Evolutionary conservation across 495 filamentous ascomycete species (phyloP), one percentile per base, ranked within the genome.

Genomic region (Letharia columbiana): DNA sequence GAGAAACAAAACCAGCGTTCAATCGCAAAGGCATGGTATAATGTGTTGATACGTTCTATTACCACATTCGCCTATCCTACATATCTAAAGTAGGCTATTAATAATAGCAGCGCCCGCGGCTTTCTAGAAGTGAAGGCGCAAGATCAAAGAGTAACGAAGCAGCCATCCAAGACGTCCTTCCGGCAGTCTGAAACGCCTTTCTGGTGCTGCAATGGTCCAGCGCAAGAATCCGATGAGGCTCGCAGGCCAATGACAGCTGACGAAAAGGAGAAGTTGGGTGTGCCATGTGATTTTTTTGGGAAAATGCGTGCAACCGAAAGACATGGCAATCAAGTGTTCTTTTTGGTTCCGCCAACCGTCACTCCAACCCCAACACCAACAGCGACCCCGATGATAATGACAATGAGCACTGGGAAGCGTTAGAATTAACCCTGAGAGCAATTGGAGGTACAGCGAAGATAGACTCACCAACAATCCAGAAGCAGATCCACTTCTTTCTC

Each of bases 401-500:
- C 77, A 79, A 68, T 47, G 41, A 68, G 61, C 13, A 72, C 68
- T 59, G 58, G 61, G 63, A 64, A 70, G 15, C 39, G 10, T 61
- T 23, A 65, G 13, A 15, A 6, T 10, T 20, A 54, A n/a, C 42
- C 28, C 49, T 47, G 10, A 12, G 45, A 42, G 58, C 8, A 60
- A 12, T 15, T 12, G 3, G 9, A 28, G 33, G 2, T 47, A 41
- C 20, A 33, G 13, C 5, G 1, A 7, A 41, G 28, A 67, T 67
- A 57, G 63, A 90, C 89, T 78, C 85, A 92, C 90, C 79, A 68
- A 83, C 73, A 69, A 98, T 89, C 71, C 88, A 83, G 73, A 97
- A 76, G 77, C 92, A 96, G 73, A 90, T 93, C 94, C 94, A 98
- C 89, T 98, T 98, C 91, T 96, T 97, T 79, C 86, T 89, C 68